These are phyloP conservation scores for Xylariomycetidae sp. DNA, from an alignment of 2,329 filamentous ascomycete species.

Conservation along the genomic window DNA sequence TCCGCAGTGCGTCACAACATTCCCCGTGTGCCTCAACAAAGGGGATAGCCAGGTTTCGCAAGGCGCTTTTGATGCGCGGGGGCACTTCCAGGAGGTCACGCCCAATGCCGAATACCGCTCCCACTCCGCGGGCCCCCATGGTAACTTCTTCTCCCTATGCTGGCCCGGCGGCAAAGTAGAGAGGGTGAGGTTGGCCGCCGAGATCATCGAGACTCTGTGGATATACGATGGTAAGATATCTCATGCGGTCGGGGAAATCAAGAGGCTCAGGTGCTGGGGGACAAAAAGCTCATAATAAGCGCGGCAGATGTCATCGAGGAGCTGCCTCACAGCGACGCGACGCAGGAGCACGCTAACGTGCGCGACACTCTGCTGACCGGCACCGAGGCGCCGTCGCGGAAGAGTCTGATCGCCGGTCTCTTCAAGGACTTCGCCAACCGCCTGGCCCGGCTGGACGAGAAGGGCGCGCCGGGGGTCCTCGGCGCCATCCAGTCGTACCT, in stretches of 20 bases:
- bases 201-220: constrained; percentile 17
- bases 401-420: constrained; percentile 9
- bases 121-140: constrained; percentile 13
- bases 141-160: constrained; percentile 15
- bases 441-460: constrained; percentile 13
- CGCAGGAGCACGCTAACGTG: constrained; percentile 12
- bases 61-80: constrained; percentile 12
- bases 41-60: constrained; percentile 13
- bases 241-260: no score
- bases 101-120: constrained; percentile 11
- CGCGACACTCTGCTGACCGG: constrained; percentile 10
- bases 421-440: constrained; percentile 14
- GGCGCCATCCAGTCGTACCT: constrained; percentile 13
- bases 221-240: constrained; percentile 15
- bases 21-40: constrained; percentile 14
- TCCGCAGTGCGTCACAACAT: constrained; percentile 13
- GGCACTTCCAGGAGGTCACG: constrained; percentile 14
- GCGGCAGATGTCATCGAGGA: constrained; percentile 15
- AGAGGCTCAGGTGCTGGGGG: no score
- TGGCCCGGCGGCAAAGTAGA: constrained; percentile 16
- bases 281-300: no score
- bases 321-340: constrained; percentile 11
- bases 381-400: constrained; percentile 8
- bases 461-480: constrained; percentile 11
- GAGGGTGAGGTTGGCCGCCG: constrained; percentile 14